Base-by-base conservation (phyloP, 2,329 filamentous ascomycete species). In the Penicillium psychrosexuale region DNA sequence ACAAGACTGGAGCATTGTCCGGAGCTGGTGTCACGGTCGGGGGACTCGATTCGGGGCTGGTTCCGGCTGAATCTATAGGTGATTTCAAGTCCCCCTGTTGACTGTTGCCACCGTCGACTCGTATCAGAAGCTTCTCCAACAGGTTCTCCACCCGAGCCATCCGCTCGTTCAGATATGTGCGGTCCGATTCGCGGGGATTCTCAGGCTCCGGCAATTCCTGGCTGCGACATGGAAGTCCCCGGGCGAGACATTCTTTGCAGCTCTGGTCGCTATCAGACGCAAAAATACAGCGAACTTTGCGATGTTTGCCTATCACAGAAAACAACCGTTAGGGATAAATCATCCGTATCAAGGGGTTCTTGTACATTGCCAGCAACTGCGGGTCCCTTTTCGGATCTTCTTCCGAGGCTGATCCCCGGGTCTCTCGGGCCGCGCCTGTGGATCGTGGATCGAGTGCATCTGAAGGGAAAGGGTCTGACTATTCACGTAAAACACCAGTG, bases 311-410 rank as follows among this genome's bases (percentile, higher is more conserved):
- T 58, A 15, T 33, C 6, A 17, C 6, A 44, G 17, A 44, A 27
- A 27, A 47, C 5, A n/a, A 12, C 2, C 15, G 22, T 36, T 19
- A 47, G 31, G 11, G 11, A 37, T 28, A 15, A 13, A 15, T 38
- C 33, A 28, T 17, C 13, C 9, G n/a, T n/a, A 24, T 24, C 17
- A 43, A 42, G 53, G 42, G 30, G 31, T 8, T 17, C 37, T 54
- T 50, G 31, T 57, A 60, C 53, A 61, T 52, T 61, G 53, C 58
- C 58, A 61, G 30, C 56, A 61, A 44, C 56, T 61, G 44, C 48
- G 58, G 42, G 56, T 61, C 42, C 56, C 56, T 24, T 57, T 61
- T 46, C 58, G 53, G 45, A 61, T 43, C 53, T 51, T 61, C 51
- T 61, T 61, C 39, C 58, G 51, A 48, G 56, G 51, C n/a, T 51